Conservation (phyloP, 371 early-diverging fungal species). For the Chytridium lagenaria region DNA sequence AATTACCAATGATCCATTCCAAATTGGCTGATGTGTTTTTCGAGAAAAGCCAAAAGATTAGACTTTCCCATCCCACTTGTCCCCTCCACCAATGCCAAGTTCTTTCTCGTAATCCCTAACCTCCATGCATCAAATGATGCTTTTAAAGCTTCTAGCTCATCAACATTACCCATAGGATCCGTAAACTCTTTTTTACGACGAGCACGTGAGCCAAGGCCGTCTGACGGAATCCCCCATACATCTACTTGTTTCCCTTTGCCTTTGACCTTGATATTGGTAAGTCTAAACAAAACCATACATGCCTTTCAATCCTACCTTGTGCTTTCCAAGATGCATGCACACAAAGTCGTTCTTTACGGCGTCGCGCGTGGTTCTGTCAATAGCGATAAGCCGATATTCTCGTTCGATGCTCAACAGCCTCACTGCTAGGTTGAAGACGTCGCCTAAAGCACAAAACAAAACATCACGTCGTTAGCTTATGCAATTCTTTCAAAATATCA, state of each 20-base stretch:
- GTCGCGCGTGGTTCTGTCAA: not conserved
- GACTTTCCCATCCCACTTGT: slow-evolving; percentile 19
- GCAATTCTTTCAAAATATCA: too few species aligned
- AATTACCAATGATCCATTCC: not conserved
- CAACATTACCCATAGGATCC: not conserved
- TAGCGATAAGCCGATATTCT: not conserved
- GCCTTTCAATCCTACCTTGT: not conserved
- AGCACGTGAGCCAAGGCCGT: not conserved
- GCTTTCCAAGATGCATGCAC: not conserved
- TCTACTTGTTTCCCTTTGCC: slow-evolving; percentile 9
- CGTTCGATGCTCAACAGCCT: slow-evolving; percentile 2
- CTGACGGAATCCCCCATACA: not conserved
- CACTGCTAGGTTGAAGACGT: slow-evolving; percentile 16
- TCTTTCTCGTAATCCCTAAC: not conserved
- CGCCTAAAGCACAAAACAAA: not conserved
- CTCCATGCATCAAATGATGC: not conserved
- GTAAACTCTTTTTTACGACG: not conserved
- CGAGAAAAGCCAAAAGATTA: not conserved
- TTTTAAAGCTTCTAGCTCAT: not conserved
- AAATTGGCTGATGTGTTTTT: not conserved
- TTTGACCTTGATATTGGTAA: not conserved
- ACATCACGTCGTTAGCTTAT: slow-evolving; percentile 7
- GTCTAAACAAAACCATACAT: not conserved
- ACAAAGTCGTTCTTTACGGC: not conserved
- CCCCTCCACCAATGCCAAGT: not conserved